These are phyloP conservation scores for Phytophthora sojae DNA, from an alignment of 352 stramenopile species.

Conservation along the genomic window DNA sequence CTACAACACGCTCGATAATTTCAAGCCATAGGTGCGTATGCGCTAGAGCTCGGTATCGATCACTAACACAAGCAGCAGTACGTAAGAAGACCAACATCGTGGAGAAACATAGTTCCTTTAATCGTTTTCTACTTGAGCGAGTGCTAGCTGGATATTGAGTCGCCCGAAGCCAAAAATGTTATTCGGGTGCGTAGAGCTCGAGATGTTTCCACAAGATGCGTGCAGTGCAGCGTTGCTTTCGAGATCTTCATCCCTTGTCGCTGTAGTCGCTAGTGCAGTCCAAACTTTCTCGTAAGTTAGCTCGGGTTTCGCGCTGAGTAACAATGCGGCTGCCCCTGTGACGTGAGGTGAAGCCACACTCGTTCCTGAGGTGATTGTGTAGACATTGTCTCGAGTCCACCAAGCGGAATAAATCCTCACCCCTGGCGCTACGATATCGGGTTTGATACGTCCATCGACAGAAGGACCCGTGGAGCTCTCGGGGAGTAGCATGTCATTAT, in stretches of 20 bases:
- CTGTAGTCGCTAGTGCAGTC: not conserved
- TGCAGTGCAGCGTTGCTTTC: not conserved
- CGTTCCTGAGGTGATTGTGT: not conserved
- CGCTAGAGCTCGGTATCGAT: not conserved
- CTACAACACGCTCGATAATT: slow-evolving; percentile 26
- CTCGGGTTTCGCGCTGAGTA: not conserved
- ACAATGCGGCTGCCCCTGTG: not conserved
- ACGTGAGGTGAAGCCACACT: not conserved
- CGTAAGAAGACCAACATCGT: too few species aligned
- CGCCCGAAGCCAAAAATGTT: not conserved
- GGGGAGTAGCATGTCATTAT: not conserved
- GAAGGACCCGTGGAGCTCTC: not conserved
- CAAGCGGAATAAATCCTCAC: not conserved
- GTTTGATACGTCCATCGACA: not conserved
- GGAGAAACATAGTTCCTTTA: not conserved
- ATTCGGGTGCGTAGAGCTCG: not conserved
- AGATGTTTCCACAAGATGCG: not conserved
- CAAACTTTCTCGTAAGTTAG: not conserved
- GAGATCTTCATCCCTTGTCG: not conserved
- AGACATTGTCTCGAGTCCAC: not conserved
- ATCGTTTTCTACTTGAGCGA: not conserved
- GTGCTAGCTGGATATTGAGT: not conserved
- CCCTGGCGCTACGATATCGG: not conserved
- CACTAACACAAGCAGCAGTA: not conserved
- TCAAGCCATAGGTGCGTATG: slow-evolving; percentile 1